phyloP scores from a whole-genome alignment of 1,284 basidiomycete genomes.

The Naganishia sp. region DNA sequence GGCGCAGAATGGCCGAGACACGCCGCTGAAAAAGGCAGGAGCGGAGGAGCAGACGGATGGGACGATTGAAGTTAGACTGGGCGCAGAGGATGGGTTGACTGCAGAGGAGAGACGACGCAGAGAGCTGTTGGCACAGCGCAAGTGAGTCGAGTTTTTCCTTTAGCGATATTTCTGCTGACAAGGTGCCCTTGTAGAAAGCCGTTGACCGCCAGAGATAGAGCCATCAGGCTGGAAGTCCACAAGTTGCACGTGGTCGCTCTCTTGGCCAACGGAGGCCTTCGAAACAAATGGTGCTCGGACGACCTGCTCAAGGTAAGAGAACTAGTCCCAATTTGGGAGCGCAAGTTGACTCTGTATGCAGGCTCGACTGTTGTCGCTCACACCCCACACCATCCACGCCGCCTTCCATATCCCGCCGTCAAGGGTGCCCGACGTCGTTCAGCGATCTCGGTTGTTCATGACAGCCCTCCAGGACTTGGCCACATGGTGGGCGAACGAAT shows the following conservation, averaged over 20 bases:
- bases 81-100: slow-evolving; percentile 26
- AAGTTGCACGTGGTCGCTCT: slow-evolving; percentile 82
- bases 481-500: slow-evolving; percentile 77
- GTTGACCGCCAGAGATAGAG: slow-evolving; percentile 61
- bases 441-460: slow-evolving; percentile 82
- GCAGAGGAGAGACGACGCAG: slow-evolving; percentile 20
- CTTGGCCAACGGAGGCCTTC: slow-evolving; percentile 69
- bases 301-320: slow-evolving; percentile 69
- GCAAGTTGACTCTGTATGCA: slow-evolving; percentile 29
- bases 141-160: slow-evolving; percentile 3
- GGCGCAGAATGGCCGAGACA: slow-evolving; percentile 4
- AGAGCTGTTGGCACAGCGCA: slow-evolving; percentile 23
- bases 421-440: slow-evolving; percentile 73
- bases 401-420: slow-evolving; percentile 80
- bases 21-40: not conserved
- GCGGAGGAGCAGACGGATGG: not conserved
- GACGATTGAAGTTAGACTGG: slow-evolving; percentile 28
- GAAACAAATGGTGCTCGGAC: slow-evolving; percentile 87
- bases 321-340: not conserved
- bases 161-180: not conserved
- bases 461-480: slow-evolving; percentile 69
- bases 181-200: slow-evolving; percentile 43
- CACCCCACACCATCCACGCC: slow-evolving; percentile 74
- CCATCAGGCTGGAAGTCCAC: slow-evolving; percentile 74
- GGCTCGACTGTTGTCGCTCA: slow-evolving; percentile 74